These are phyloP conservation scores for Neonectria neomacrospora DNA, from an alignment of 2,329 filamentous ascomycete genomes.

Conservation along the genomic window DNA sequence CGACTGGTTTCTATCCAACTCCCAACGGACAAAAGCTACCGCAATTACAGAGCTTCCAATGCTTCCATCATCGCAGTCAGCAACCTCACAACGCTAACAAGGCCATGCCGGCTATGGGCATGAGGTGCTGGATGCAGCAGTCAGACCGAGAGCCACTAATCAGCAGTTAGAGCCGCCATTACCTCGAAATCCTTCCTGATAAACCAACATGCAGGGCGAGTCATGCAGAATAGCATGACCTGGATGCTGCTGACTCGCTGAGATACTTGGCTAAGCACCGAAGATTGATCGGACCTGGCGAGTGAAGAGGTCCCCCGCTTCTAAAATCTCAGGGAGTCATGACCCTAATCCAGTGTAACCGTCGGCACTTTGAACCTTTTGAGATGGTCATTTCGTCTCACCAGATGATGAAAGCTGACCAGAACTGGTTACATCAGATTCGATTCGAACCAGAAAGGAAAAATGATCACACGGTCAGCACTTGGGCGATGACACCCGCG, in stretches of 20 bases:
- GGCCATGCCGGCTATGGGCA: neutral
- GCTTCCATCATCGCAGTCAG: neutral
- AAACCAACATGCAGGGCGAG: conserved; percentile 5
- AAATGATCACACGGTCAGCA: conserved; percentile 12
- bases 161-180: neutral
- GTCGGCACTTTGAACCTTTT: conserved; percentile 1
- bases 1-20: neutral
- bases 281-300: conserved; percentile 10
- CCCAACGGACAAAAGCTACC: neutral
- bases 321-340: neutral
- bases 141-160: neutral
- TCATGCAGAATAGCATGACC: conserved; percentile 12
- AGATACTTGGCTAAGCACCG: neutral
- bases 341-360: conserved; percentile 14
- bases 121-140: neutral
- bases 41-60: no score
- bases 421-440: neutral
- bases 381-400: conserved; percentile 15
- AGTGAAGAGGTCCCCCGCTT: conserved; percentile 13
- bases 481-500: conserved; percentile 10
- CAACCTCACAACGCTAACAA: neutral
- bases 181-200: neutral
- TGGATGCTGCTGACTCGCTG: neutral
- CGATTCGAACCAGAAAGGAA: neutral
- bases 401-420: conserved; percentile 21